Percentiles rank a stretch among this genome's conserved stretches.
These are phyloP conservation scores for Rubia yunnanensis DNA, from an alignment of 257 asterid species.

Conservation along the genomic window DNA sequence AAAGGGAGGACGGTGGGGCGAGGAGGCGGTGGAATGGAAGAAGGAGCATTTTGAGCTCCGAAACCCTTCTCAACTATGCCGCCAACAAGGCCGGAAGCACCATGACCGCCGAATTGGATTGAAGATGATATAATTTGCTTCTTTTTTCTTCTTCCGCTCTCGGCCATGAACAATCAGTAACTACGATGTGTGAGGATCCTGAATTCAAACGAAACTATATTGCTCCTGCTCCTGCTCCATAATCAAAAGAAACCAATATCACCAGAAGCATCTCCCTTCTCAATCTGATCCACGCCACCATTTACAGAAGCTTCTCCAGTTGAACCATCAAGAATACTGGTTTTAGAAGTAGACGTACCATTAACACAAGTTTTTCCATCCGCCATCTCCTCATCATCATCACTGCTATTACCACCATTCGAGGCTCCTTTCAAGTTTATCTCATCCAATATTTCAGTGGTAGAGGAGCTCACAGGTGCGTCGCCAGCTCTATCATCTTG, in stretches of 20 bases:
- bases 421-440: conserved; percentile 49
- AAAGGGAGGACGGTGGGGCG: conserved; percentile 74
- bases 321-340: conserved; percentile 23
- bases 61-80: conserved; percentile 90
- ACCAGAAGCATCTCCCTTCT: conserved; percentile 26
- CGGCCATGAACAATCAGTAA: conserved; percentile 31
- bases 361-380: conserved; percentile 30
- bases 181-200: conserved; percentile 15
- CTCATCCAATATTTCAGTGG: conserved; percentile 49
- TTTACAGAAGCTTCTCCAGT: conserved; percentile 19
- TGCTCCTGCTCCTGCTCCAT: conserved; percentile 54
- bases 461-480: conserved; percentile 41
- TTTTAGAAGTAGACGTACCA: conserved; percentile 23
- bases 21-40: conserved; percentile 34
- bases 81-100: conserved; percentile 51
- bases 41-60: conserved; percentile 28
- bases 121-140: conserved; percentile 21
- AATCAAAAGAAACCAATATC: conserved; percentile 50
- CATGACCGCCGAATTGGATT: conserved; percentile 28
- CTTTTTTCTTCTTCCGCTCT: conserved; percentile 18
- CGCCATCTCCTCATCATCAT: conserved; percentile 69
- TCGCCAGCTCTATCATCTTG: conserved; percentile 63
- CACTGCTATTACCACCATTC: conserved; percentile 46
- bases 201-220: conserved; percentile 27
- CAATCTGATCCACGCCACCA: conserved; percentile 23